Base-by-base conservation (phyloP, 306 rosid genomes). In the Medicago lupulina region DNA sequence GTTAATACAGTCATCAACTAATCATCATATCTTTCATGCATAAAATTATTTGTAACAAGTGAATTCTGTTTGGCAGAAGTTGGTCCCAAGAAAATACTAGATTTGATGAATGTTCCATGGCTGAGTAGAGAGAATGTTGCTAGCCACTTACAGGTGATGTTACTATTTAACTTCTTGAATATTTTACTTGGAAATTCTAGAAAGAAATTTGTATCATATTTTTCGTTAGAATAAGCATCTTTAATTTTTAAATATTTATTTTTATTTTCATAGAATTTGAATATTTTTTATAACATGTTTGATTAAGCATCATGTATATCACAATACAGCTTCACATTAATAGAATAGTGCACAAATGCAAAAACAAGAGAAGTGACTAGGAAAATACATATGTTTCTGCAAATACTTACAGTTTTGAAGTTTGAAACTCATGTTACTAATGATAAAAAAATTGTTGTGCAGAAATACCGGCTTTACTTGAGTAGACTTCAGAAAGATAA, bases 381-480 rank as follows among this genome's bases (percentile, higher is more conserved):
- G 16, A 41, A 66, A 31, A 51, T 18, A 4, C 41, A 12, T 13
- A 11, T 65, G 19, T 59, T 53, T 50, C 6, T 67, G 25, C 58
- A 36, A 58, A 21, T 74, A 16, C 74, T 70, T 65, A 8, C 81
- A 58, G 15, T 60, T 55, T 47, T 75, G 39, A 43, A 74, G 31
- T 28, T 28, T 28, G 4, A 28, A 25, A 75, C 38, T 66, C 17
- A 44, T 34, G 51, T 74, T 67, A 18, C 44, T 61, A 58, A 57
- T 55, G 77, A 83, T 54, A 74, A 77, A 8, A 0, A 9, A 74
- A 70, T 53, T 41, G 15, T 63, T 76, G 2, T 79, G 82, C 96
- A 96, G 99, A 96, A 96, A 81, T 96, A 92, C 73, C 93, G 98
- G 78, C 98, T 96, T 74, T 96, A 96, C 86, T 78, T 92, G 93